These are phyloP conservation scores for Quercus lobata DNA, from an alignment of 331 rosid genomes.

Conservation along the genomic window DNA sequence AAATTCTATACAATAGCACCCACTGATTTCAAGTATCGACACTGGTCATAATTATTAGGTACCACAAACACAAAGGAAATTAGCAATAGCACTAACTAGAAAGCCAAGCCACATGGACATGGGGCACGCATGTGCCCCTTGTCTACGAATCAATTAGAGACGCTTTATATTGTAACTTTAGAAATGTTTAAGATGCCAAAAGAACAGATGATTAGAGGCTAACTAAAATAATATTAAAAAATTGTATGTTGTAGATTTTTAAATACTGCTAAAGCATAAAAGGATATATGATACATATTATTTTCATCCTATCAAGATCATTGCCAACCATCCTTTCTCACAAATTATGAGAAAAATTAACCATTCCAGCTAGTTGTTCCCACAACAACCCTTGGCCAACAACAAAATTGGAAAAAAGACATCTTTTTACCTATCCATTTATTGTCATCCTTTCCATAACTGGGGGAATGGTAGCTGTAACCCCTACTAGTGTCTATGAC, in stretches of 20 bases:
- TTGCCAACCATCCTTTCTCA: no score
- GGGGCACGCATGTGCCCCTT: not conserved
- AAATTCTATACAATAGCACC: not conserved
- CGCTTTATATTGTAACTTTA: not conserved
- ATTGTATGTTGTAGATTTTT: not conserved
- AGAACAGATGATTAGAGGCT: not conserved
- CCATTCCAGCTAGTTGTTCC: no score
- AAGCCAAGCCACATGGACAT: not conserved
- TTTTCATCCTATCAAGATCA: no score
- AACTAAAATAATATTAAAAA: not conserved
- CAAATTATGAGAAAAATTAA: no score
- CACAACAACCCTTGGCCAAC: no score
- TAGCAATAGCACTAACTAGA: not conserved
- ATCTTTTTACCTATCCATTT: no score
- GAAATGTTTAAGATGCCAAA: not conserved
- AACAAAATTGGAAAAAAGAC: no score
- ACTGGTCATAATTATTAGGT: not conserved
- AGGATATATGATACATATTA: not conserved
- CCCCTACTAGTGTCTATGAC: no score
- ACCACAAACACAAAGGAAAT: not conserved
- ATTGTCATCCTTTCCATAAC: no score
- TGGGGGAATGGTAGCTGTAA: no score
- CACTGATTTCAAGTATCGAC: not conserved
- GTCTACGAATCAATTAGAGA: not conserved
- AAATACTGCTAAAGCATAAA: not conserved